phyloP scores from a whole-genome alignment of 192 early-diverging fungal species.

The Gryganskiella cystojenkinii region DNA sequence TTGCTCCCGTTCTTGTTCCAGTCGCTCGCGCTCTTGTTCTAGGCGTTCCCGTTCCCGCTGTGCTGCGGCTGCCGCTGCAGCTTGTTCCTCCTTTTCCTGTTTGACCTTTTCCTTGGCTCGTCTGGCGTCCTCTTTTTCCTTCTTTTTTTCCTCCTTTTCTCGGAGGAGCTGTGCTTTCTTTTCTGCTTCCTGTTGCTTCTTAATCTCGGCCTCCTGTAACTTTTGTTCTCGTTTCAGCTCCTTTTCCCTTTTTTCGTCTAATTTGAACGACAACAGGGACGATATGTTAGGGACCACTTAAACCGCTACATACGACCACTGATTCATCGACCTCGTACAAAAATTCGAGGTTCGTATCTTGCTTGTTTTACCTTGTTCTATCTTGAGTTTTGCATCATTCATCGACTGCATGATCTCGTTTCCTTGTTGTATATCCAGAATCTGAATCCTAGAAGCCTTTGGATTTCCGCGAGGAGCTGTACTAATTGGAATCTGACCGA shows the following conservation, averaged over 20 bases:
- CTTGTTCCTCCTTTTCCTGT: conserved; percentile 31
- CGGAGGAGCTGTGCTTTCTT: conserved; percentile 38
- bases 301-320: no score
- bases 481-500: conserved; percentile 29
- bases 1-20: conserved; percentile 6
- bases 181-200: conserved; percentile 42
- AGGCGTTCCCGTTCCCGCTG: conserved; percentile 7
- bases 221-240: conserved; percentile 48
- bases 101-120: conserved; percentile 29
- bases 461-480: conserved; percentile 39
- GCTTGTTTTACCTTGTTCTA: conserved; percentile 40
- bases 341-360: no score
- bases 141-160: conserved; percentile 48
- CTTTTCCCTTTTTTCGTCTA: conserved; percentile 45
- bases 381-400: conserved; percentile 31
- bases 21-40: neutral
- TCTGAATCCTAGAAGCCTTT: conserved; percentile 41
- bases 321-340: no score
- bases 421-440: conserved; percentile 51
- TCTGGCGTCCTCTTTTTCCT: conserved; percentile 38
- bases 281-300: neutral
- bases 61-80: conserved; percentile 2
- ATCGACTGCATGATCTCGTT: conserved; percentile 50
- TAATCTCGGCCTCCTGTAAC: conserved; percentile 21
- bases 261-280: no score